A percentile compares a stretch with the other conserved stretches of the same genome.
Evolutionary conservation across 176 grass and related monocot species (phyloP).

Genomic region (Tillandsia leiboldiana): DNA sequence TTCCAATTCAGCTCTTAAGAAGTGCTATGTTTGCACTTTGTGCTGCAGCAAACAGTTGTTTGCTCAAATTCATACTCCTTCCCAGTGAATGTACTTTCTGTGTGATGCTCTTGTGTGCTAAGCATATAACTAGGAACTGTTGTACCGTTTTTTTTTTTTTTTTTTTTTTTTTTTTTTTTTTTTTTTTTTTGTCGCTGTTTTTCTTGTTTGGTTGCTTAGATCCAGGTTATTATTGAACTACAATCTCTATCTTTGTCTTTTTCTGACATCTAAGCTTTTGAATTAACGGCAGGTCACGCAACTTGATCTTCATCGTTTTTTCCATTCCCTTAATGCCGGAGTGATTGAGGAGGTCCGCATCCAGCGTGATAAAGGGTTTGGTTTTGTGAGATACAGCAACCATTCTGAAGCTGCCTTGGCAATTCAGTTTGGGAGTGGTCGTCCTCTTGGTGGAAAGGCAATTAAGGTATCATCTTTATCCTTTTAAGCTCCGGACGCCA

Average conservation of each 20-base stretch:
- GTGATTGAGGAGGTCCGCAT: conserved; percentile 89
- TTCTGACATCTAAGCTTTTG: background rate
- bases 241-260: background rate
- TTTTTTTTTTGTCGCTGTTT: background rate
- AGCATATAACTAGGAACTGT: background rate
- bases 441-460: conserved; percentile 58
- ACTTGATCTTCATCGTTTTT: conserved; percentile 72
- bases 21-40: too few relatives aligned
- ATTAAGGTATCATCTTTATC: conserved; percentile 54
- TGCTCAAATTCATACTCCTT: background rate
- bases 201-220: background rate
- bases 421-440: conserved; percentile 76
- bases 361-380: conserved; percentile 95
- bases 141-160: too few relatives aligned
- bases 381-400: conserved; percentile 86
- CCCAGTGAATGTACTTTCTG: background rate
- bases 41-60: background rate
- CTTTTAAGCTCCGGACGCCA: background rate
- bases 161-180: background rate
- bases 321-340: conserved; percentile 67
- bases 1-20: background rate
- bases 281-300: conserved; percentile 30
- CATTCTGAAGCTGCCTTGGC: conserved; percentile 85
- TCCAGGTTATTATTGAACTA: background rate
- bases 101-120: background rate